Evolutionary conservation across 192 early-diverging fungal species (phyloP), one percentile per base, ranked within the genome.

Genomic region (Globomyces pollinis-pini): DNA sequence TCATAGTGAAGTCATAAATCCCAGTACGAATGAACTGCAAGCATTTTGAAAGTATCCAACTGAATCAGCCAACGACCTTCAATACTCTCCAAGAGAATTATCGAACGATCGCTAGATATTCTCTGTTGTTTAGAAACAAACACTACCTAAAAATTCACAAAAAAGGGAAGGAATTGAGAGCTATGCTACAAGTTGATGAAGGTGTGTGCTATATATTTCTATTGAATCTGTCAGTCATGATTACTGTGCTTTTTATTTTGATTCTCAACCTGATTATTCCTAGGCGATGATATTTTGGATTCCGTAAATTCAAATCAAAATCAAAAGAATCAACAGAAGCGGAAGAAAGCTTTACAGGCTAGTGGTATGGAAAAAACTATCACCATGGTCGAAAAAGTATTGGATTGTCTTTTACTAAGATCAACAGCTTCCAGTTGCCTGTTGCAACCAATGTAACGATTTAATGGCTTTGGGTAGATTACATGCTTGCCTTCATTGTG

Each of bases 401-500:
- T 18, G 16, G 24, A 12, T 36, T 21, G 3, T 38, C 11, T 0
- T 29, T 51, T 11, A 39, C 16, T 2, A 13, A 18, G 38, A 35
- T 32, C 30, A 39, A 28, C 31, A 68, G 66, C 55, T 68, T 11
- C 66, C 65, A 4, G 15, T 39, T 29, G 57, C 66, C n/a, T 23
- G 44, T 34, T 74, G 68, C 58, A 12, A 9, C 29, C 26, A 26
- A 30, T 73, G 72, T 60, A 43, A 54, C 8, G 45, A 54, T 16
- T 59, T 57, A 38, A 38, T 59, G 50, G 30, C 66, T 24, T 15
- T 50, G 21, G 74, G 76, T 66, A 62, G 86, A 3, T 75, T 95
- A 43, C 91, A 94, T 62, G 86, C 76, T 3, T 95, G 93, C 57
- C 68, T 95, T 8, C 77, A 89, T 31, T 96, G 93, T 66, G 84